Conservation (phyloP, 257 asterid genomes). For the Capsicum baccatum region DNA sequence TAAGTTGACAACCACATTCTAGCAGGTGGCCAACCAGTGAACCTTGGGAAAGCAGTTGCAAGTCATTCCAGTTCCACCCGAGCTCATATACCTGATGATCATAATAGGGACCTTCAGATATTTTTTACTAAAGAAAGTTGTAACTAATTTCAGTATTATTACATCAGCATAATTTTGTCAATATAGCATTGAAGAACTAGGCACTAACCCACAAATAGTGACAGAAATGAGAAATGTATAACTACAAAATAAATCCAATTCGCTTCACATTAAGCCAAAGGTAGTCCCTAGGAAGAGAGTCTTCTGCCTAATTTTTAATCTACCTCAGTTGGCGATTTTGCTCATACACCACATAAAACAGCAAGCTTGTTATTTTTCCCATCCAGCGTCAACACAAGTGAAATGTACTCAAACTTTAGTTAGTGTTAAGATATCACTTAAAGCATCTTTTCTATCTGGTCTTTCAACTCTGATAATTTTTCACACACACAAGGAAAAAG, state of each 20-base stretch:
- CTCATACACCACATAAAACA: background rate
- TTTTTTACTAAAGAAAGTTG: background rate
- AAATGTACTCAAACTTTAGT: conserved; percentile 12
- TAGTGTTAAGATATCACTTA: background rate
- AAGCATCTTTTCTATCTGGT: background rate
- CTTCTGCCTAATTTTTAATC: background rate
- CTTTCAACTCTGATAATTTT: conserved; percentile 7
- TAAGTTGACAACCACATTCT: conserved; percentile 99
- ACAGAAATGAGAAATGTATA: background rate
- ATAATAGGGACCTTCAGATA: conserved; percentile 20
- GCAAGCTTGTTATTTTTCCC: background rate
- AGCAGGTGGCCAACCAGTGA: conserved; percentile 92
- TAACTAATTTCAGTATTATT: background rate
- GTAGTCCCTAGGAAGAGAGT: background rate
- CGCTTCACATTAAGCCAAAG: background rate
- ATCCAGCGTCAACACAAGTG: background rate
- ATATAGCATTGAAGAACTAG: background rate
- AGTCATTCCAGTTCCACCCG: conserved; percentile 98
- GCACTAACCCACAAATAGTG: background rate
- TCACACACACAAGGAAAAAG: background rate
- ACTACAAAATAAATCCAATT: background rate
- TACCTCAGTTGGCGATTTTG: conserved; percentile 4
- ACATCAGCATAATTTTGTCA: conserved; percentile 1
- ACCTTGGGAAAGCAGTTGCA: conserved; percentile 86
- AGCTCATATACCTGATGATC: conserved; percentile 79